Evolutionary conservation across 345 rosid genomes (phyloP).

Genomic region (Citrus australasica): DNA sequence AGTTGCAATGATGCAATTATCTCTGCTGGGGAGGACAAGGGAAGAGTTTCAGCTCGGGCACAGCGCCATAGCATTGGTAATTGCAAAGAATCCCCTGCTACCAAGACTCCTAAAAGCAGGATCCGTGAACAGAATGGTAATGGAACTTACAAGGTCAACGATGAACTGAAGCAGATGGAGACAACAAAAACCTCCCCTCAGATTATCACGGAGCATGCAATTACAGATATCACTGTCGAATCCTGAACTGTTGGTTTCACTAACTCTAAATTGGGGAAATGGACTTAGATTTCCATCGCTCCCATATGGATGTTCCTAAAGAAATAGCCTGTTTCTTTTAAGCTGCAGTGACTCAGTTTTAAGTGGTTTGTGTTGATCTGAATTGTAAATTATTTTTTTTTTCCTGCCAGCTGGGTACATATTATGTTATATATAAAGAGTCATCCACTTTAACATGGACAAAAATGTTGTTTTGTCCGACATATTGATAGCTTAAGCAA

Average conservation of each 20-base stretch:
- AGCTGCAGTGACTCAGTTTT: conserved; percentile 22
- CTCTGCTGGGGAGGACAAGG: conserved; percentile 44
- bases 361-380: conserved; percentile 25
- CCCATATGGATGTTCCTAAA: conserved; percentile 23
- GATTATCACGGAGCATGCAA: conserved; percentile 27
- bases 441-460: conserved; percentile 26
- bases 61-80: conserved; percentile 66
- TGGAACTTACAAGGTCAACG: conserved; percentile 44
- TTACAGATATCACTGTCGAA: conserved; percentile 31
- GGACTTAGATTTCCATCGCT: conserved; percentile 18
- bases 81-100: conserved; percentile 31
- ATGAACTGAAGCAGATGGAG: conserved; percentile 38
- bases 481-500: neutral
- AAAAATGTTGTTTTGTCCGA: conserved; percentile 14
- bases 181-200: conserved; percentile 34
- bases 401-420: conserved; percentile 25
- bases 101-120: conserved; percentile 28
- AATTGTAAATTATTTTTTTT: conserved; percentile 34
- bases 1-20: conserved; percentile 72
- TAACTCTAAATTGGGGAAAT: conserved; percentile 24
- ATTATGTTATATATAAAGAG: conserved; percentile 37
- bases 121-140: conserved; percentile 28
- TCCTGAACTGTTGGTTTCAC: conserved; percentile 35
- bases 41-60: conserved; percentile 46
- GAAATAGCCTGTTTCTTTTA: conserved; percentile 30